Evolutionary conservation across 768 basidiomycete genomes (phyloP).

Genomic region (Amanita polypyramis): DNA sequence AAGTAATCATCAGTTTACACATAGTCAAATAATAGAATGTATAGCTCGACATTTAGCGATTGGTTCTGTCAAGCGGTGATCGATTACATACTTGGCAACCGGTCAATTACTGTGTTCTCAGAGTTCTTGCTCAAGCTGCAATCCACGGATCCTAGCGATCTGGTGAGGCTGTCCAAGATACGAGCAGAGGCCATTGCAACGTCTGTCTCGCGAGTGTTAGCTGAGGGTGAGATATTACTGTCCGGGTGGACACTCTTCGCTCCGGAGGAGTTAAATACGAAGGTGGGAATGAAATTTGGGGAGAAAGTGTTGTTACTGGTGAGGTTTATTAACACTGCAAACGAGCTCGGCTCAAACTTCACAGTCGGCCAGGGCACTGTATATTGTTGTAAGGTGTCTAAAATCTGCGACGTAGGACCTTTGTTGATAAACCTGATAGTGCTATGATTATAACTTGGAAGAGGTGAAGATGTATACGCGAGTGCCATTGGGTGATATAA

Average conservation of each 20-base stretch:
- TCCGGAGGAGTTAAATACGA: conserved; percentile 66
- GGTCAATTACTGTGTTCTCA: conserved; percentile 80
- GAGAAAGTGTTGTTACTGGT: conserved; percentile 91
- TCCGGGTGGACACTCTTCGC: conserved; percentile 91
- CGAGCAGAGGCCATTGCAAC: conserved; percentile 90
- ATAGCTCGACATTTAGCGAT: conserved; percentile 83
- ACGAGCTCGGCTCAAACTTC: neutral
- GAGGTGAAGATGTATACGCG: conserved; percentile 88
- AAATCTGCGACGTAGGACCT: neutral
- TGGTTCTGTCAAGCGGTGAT: conserved; percentile 98
- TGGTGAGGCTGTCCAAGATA: conserved; percentile 81
- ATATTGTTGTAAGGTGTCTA: conserved; percentile 56
- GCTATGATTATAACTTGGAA: conserved; percentile 87
- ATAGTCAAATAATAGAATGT: conserved; percentile 44
- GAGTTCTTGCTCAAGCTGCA: conserved; percentile 86
- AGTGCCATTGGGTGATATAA: conserved; percentile 76
- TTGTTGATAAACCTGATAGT: conserved; percentile 30
- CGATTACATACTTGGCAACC: conserved; percentile 83
- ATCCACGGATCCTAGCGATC: conserved; percentile 85
- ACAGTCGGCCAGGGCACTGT: conserved; percentile 46
- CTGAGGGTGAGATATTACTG: conserved; percentile 66
- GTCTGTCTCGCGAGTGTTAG: conserved; percentile 64
- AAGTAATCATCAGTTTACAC: neutral
- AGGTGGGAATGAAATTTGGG: conserved; percentile 73
- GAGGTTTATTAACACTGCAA: conserved; percentile 18